phyloP scores from a whole-genome alignment of 1,284 basidiomycete species.

The Thelephora terrestris region DNA sequence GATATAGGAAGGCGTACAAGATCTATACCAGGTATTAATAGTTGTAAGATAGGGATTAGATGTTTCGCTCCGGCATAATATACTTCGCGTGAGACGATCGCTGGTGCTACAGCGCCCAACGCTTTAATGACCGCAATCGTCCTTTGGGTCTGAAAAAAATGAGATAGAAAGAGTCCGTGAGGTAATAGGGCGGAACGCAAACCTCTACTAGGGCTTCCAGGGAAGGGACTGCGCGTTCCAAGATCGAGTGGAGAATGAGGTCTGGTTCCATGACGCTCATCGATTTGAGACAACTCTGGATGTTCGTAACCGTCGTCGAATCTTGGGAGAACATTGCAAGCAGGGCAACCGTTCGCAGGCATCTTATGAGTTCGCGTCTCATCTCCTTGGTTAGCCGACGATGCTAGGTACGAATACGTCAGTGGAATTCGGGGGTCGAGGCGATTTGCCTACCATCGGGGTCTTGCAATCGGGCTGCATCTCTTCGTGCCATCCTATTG shows the following conservation, averaged over 20 bases:
- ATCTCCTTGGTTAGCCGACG: slow-evolving; percentile 73
- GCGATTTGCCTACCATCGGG: slow-evolving; percentile 37
- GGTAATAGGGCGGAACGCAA: slow-evolving; percentile 10
- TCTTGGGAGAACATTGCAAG: slow-evolving; percentile 89
- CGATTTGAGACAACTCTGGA: slow-evolving; percentile 62
- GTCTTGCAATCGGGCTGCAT: slow-evolving; percentile 76
- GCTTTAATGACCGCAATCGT: slow-evolving; percentile 84
- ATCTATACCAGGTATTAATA: slow-evolving; percentile 85
- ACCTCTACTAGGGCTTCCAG: slow-evolving; percentile 83
- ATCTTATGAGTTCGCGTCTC: slow-evolving; percentile 80
- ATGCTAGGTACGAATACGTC: slow-evolving; percentile 30
- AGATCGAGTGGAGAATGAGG: slow-evolving; percentile 74
- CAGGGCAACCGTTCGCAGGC: slow-evolving; percentile 73
- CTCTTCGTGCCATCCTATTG: slow-evolving; percentile 72
- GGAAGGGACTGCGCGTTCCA: slow-evolving; percentile 82
- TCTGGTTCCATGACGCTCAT: slow-evolving; percentile 83
- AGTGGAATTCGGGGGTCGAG: background rate
- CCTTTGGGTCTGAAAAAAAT: slow-evolving; percentile 54
- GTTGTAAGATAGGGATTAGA: slow-evolving; percentile 72
- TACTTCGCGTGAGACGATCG: slow-evolving; percentile 68
- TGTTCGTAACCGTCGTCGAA: slow-evolving; percentile 48
- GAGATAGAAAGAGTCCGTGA: background rate
- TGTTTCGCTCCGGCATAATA: slow-evolving; percentile 78
- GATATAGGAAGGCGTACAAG: slow-evolving; percentile 32
- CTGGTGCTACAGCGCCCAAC: slow-evolving; percentile 69